Percentiles rank a stretch among this genome's conserved stretches.
These are phyloP conservation scores for Coriaria nepalensis DNA, from an alignment of 306 rosid genomes.

Conservation along the genomic window DNA sequence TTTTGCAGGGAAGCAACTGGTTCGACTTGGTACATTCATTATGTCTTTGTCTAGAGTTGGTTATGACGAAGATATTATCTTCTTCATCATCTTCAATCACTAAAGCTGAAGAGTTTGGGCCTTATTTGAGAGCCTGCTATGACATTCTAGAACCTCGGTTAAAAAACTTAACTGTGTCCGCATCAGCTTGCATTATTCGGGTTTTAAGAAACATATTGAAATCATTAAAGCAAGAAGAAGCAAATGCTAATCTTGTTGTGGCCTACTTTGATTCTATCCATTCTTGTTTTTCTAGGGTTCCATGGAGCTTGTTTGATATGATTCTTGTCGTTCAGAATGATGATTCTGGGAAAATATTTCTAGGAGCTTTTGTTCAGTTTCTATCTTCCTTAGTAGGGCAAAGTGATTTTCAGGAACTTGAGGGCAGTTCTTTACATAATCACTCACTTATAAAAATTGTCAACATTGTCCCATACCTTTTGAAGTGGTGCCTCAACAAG, in stretches of 20 bases:
- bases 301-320: constrained; percentile 41
- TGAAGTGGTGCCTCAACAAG: constrained; percentile 41
- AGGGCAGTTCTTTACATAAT: constrained; percentile 21
- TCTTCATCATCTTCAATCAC: constrained; percentile 6
- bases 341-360: constrained; percentile 29
- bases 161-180: constrained; percentile 44
- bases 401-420: constrained; percentile 29
- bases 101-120: constrained; percentile 21
- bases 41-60: constrained; percentile 34
- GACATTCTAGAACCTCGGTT: constrained; percentile 21
- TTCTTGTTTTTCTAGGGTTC: constrained; percentile 40
- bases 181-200: constrained; percentile 35
- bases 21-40: constrained; percentile 22
- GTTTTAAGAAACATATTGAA: constrained; percentile 47
- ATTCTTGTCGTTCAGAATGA: constrained; percentile 13
- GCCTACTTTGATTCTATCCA: constrained; percentile 37
- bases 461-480: constrained; percentile 51
- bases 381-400: constrained; percentile 65
- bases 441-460: constrained; percentile 28
- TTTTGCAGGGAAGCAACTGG: constrained; percentile 30
- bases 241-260: constrained; percentile 29
- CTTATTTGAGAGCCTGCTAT: constrained; percentile 20
- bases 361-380: constrained; percentile 63
- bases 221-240: constrained; percentile 36
- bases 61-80: constrained; percentile 20